Evolutionary conservation across 2,329 filamentous ascomycete genomes (phyloP), one percentile per base, ranked within the genome.

Genomic region (Geoglossum cookeanum): DNA sequence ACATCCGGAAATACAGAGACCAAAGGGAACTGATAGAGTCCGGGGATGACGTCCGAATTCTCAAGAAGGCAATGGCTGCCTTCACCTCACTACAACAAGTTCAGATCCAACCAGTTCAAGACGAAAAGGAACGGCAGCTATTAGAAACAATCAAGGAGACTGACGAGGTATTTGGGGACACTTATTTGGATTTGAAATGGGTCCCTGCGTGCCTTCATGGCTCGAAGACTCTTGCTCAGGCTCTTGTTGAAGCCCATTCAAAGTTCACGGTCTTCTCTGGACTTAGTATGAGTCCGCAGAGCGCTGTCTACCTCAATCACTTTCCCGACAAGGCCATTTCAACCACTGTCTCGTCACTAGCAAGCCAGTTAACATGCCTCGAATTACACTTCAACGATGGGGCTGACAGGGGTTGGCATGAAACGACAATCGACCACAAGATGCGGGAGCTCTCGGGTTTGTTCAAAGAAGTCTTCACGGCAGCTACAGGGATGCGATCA

Each of bases 61-160:
- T 83, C 37, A 75, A 72, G 59, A 72, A 73, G 58, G 79, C 78
- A 17, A 74, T 82, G 60, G 68, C 70, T 37, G 75, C 76, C 1
- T 84, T 85, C 63, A 75, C 73, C 1, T 74, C 74, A 32, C 72
- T 85, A 9, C 78, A 83, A 63, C 77, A 84, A 63, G 74, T 85
- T 55, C 80, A 84, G 60, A 74, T 85, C 13, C 73, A 85, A 30
- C 76, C 78, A 4, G 69, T 84, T 11, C 76, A 80, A 61, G 80
- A 84, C 59, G 70, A 75, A 59, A 72, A 78, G 59, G 80, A 84
- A 63, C 73, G 74, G 52, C 68, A 72, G 27, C 70, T 82, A 13
- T 69, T 78, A 51, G 69, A 72, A 15, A 77, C 76, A 61, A 71
- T 81, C 49, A 70, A 72, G 52, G 68, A 72, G 53, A 71, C 74